Evolutionary conservation across 805 yeast genomes (phyloP).

Genomic region (Saccharomycopsis oosterbeekiorum): DNA sequence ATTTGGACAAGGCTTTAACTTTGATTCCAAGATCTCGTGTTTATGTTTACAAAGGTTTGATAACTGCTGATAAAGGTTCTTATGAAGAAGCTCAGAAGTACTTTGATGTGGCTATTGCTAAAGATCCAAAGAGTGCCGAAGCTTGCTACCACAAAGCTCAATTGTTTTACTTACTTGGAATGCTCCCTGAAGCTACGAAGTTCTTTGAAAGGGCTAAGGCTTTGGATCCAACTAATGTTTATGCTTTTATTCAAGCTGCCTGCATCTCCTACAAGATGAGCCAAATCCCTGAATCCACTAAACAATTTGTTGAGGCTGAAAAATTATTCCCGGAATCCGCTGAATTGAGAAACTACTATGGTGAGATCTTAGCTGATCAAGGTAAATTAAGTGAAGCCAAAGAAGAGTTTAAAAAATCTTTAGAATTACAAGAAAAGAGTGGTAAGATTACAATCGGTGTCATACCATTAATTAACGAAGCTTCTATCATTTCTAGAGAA

Average conservation of each 20-base stretch:
- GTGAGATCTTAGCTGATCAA: conserved; percentile 82
- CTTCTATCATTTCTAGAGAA: conserved; percentile 56
- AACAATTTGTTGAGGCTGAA: conserved; percentile 58
- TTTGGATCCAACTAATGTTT: conserved; percentile 65
- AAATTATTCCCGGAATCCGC: conserved; percentile 76
- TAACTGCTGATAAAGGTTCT: conserved; percentile 65
- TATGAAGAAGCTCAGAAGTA: conserved; percentile 52
- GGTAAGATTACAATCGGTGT: conserved; percentile 74
- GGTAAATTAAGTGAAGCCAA: conserved; percentile 64
- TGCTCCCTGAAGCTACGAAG: conserved; percentile 58
- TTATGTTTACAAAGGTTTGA: conserved; percentile 70
- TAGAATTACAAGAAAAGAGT: conserved; percentile 65
- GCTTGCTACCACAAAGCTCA: conserved; percentile 93
- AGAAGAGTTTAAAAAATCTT: conserved; percentile 78
- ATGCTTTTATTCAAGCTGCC: conserved; percentile 85
- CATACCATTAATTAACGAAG: conserved; percentile 82
- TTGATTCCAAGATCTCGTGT: conserved; percentile 72
- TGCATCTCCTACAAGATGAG: conserved; percentile 82
- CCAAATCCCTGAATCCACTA: conserved; percentile 47
- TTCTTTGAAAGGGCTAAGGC: conserved; percentile 71
- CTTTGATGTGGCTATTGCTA: conserved; percentile 59
- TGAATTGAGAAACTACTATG: conserved; percentile 90
- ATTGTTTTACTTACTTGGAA: conserved; percentile 71
- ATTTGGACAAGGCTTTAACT: conserved; percentile 54
- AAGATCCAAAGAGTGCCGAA: conserved; percentile 68